Evolutionary conservation across 495 filamentous ascomycete genomes (phyloP), one percentile per base, ranked within the genome.

Genomic region (Astrothelium subdiscretum): DNA sequence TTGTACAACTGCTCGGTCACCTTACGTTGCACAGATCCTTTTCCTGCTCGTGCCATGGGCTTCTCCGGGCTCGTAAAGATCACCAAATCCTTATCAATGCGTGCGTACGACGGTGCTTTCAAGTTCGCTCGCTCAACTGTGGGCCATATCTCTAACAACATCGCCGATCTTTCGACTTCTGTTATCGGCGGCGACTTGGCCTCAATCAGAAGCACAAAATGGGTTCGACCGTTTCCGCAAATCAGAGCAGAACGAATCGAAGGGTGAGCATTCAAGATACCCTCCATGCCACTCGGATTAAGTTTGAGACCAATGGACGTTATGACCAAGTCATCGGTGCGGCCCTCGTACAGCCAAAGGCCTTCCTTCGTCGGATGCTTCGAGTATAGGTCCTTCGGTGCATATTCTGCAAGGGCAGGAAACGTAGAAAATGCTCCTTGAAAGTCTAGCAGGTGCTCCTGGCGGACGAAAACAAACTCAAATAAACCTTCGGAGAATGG

Each of bases 361-460:
- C 48, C 48, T 54, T 54, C 48, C 48, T 54, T 54, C 22, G 48
- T 54, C 0, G 48, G 48, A 54, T 54, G 43, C n/a, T 48, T 48
- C 13, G 43, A 48, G n/a, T 18, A 48, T 20, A 48, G 20, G 43
- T 48, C 43, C n/a, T 48, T 48, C 5, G 43, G 0, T 48, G 10
- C 12, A 20, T 48, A 29, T 24, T 26, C 2, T 54, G 20, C n/a
- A 5, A 48, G 12, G 43, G 43, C 20, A 22, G 48, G 48, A 29
- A 54, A 54, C 8, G 48, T 54, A 8, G 48, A 0, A 29, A 54
- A 54, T 4, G 15, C 15, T 8, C 48, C 48, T 29, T 54, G 48
- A 24, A 54, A 54, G 48, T 54, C 48, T 2, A 0, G 48, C 15
- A 54, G 20, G 5, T 54, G 10, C 10, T 54, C 48, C 24, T 29